Evolutionary conservation across 331 rosid genomes (phyloP).

Genomic region (Saraca asoca): DNA sequence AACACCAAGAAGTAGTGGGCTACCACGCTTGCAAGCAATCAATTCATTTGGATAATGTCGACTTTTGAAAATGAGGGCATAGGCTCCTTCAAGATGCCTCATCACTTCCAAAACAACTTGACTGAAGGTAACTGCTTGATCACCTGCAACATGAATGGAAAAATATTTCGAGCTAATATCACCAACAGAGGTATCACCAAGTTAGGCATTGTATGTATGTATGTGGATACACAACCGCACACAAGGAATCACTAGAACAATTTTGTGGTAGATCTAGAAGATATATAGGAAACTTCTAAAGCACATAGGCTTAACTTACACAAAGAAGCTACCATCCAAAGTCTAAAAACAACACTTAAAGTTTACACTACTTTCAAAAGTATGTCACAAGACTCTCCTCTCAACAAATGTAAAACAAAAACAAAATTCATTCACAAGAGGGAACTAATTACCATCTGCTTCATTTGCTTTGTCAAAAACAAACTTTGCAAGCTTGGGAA

Average conservation of each 20-base stretch:
- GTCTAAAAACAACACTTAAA: background rate
- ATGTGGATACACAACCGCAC: background rate
- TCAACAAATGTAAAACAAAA: background rate
- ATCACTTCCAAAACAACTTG: slow-evolving; percentile 97
- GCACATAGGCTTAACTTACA: background rate
- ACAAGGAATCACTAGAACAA: slow-evolving; percentile 6
- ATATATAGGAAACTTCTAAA: background rate
- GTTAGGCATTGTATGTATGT: slow-evolving; percentile 3
- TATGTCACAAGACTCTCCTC: background rate
- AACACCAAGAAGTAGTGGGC: slow-evolving; percentile 93
- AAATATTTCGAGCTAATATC: slow-evolving; percentile 39
- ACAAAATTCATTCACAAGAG: background rate
- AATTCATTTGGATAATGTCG: slow-evolving; percentile 88
- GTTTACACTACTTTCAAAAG: background rate
- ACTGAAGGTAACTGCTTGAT: slow-evolving; percentile 77
- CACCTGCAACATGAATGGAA: slow-evolving; percentile 59
- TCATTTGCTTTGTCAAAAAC: slow-evolving; percentile 90
- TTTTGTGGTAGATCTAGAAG: background rate
- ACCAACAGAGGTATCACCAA: slow-evolving; percentile 16
- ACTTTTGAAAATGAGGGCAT: slow-evolving; percentile 97
- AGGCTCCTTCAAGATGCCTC: slow-evolving; percentile 99
- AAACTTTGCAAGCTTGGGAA: slow-evolving; percentile 95
- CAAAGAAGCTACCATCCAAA: background rate
- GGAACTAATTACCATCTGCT: slow-evolving; percentile 54
- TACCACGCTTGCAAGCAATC: slow-evolving; percentile 99